Base-by-base conservation (phyloP, 257 asterid genomes). In the Schizonepeta tenuifolia region DNA sequence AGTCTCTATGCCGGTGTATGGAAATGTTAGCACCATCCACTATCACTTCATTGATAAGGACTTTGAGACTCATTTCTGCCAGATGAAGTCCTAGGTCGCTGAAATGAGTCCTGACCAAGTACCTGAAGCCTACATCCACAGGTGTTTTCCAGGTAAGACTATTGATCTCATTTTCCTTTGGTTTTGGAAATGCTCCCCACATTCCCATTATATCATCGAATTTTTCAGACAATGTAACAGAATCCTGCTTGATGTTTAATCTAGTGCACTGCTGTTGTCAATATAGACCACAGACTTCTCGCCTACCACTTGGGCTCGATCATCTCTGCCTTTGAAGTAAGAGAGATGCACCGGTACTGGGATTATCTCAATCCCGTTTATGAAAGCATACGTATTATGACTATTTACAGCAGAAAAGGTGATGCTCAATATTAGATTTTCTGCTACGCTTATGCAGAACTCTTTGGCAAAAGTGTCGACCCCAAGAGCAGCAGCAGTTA, bases 51-150 rank as follows among this genome's bases (percentile, higher is more conserved):
- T 84, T 78, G 65, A 88, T 72, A 12, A 78, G 14, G 61, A 86
- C 77, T 38, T 69, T 59, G 56, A 88, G 75, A 54, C 41, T 22
- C 57, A 80, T n/a, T n/a, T n/a, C n/a, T 65, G 4, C 67, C 80
- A 14, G n/a, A n/a, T 80, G 85, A 13, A 51, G 31, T 50, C 26
- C 46, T 70, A 51, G 0, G 9, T 51, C 76, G 7, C 78, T 69
- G 75, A 86, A 86, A 79, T 86, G 89, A 65, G 85, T 76, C 83
- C 90, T 83, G 15, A 83, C 66, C 83, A 85, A 70, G 73, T 88
- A 85, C 59, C 74, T 80, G 20, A 84, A 88, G 17, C 95, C 90
- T 26, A 83, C 81, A 76, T 88, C 83, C 38, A 86, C 86, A 0
- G 78, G 70, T 75, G 67, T 65, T 69, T 43, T 75, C 91, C 90